Percentiles rank a stretch among this genome's conserved stretches.
phyloP scores from a whole-genome alignment of 2,329 filamentous ascomycete species.

The Venturia effusa region DNA sequence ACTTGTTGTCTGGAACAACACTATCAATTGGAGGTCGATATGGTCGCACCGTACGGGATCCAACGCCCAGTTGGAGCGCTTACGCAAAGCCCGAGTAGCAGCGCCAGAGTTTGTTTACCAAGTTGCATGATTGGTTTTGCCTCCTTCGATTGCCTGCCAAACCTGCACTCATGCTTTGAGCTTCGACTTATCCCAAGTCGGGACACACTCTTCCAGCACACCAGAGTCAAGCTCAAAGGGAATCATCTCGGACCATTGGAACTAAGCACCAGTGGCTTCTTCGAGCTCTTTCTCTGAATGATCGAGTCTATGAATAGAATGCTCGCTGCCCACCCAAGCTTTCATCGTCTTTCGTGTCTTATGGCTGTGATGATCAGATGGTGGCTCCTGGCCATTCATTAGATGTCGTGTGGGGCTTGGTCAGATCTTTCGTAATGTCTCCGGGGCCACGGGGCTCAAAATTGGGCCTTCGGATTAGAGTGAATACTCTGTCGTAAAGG shows the following conservation, averaged over 20 bases:
- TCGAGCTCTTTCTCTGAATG: slow-evolving; percentile 18
- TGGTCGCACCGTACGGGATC: slow-evolving; percentile 23
- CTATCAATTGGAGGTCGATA: slow-evolving; percentile 19
- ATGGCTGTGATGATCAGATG: slow-evolving; percentile 21
- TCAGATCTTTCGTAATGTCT: slow-evolving; percentile 17
- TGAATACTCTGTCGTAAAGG: slow-evolving; percentile 22
- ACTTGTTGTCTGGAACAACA: too few relatives aligned
- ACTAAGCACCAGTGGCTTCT: slow-evolving; percentile 25
- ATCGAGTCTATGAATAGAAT: slow-evolving; percentile 20
- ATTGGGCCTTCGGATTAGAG: slow-evolving; percentile 21
- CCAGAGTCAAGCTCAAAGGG: slow-evolving; percentile 27
- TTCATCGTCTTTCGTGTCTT: slow-evolving; percentile 20
- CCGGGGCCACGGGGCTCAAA: slow-evolving; percentile 13
- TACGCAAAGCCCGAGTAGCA: slow-evolving; percentile 22
- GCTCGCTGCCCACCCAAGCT: slow-evolving; percentile 19
- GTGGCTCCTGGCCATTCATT: slow-evolving; percentile 18
- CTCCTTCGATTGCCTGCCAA: slow-evolving; percentile 23
- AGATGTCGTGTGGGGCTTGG: slow-evolving; percentile 18
- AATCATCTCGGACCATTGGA: slow-evolving; percentile 26
- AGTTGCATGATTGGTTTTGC: slow-evolving; percentile 21
- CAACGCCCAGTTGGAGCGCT: slow-evolving; percentile 24
- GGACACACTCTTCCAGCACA: slow-evolving; percentile 25
- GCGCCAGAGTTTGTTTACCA: slow-evolving; percentile 24
- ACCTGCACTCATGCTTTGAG: slow-evolving; percentile 7
- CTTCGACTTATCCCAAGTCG: slow-evolving; percentile 20